Conservation (phyloP, 495 filamentous ascomycete species). For the Xylaria longipes region DNA sequence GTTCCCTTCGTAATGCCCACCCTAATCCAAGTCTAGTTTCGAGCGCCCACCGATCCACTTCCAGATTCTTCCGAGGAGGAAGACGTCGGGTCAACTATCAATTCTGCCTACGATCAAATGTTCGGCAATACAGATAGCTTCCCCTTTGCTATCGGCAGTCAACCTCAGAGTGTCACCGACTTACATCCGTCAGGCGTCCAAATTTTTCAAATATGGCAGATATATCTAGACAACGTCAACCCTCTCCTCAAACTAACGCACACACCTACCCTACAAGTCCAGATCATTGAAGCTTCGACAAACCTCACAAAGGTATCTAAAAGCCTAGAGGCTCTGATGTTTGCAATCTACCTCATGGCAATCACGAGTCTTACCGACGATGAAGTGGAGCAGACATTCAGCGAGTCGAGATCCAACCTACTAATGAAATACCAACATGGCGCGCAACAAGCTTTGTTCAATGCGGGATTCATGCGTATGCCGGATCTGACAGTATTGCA, state of each 20-base stretch:
- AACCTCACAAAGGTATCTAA: constrained; percentile 55
- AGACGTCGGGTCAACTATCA: constrained; percentile 57
- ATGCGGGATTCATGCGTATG: constrained; percentile 62
- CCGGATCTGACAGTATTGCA: constrained; percentile 61
- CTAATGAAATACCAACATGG: constrained; percentile 55
- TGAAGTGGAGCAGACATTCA: constrained; percentile 58
- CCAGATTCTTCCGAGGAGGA: constrained; percentile 69
- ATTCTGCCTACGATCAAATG: constrained; percentile 61
- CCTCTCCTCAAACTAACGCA: constrained; percentile 74
- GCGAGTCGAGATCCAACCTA: constrained; percentile 51
- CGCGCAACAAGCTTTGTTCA: constrained; percentile 62
- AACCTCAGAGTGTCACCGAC: constrained; percentile 52
- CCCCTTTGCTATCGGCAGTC: constrained; percentile 63
- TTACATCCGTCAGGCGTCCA: constrained; percentile 73
- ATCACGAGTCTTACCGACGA: constrained; percentile 58
- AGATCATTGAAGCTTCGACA: constrained; percentile 57
- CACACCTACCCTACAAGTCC: constrained; percentile 64
- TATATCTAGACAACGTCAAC: constrained; percentile 72
- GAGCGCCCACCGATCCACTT: constrained; percentile 47
- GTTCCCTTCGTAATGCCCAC: background rate
- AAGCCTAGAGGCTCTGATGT: constrained; percentile 61
- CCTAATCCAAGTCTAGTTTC: constrained; percentile 45
- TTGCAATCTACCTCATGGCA: constrained; percentile 62
- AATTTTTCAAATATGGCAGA: constrained; percentile 77
- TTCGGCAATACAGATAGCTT: constrained; percentile 61